Base-by-base conservation (phyloP, 139 green algal genomes). In the Volvox reticuliferus region DNA sequence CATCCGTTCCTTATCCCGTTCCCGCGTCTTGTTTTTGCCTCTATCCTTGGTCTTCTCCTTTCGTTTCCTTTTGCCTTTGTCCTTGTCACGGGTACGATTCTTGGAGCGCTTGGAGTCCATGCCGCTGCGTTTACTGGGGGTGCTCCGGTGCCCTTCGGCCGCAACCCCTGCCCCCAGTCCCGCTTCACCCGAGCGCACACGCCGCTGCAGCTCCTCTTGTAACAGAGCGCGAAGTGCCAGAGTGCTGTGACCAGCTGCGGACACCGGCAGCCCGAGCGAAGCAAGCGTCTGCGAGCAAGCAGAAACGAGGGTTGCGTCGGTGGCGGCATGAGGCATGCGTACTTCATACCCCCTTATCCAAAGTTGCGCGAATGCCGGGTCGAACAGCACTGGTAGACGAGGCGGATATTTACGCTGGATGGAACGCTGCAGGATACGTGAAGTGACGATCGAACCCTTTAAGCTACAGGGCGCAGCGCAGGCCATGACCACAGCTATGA, bases 1-100 rank as follows among this genome's bases (percentile, higher is more conserved):
- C 14, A 17, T 19, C 78, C 32, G 21, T 33, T 84, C 78, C 37
- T 33, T 84, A 24, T 67, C 36, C 78, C 78, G 26, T n/a, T 86
- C 69, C 12, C 50, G 50, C 50, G 24, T 26, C 50, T 44, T 44
- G 50, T 71, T 24, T 37, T 26, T 76, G 14, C 63, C 68, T 76
- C 77, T 78, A 14, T 67, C 50, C 21, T 77, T 85, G 1, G 24
- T 17, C 86, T 77, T 85, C 0, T 20, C 0, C 86, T 85, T 77
- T 19, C 50, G 50, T 35, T 87, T 91, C 5, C 1, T 28, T 61
- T 89, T 92, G n/a, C 79, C 9, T 14, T 89, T 86, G 24, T 28
- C 81, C 62, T 87, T 92, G 26, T 76, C 77, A 19, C 44, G 32
- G 21, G 13, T 22, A 18, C 55, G 36, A 37, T 0, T 33, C 82